Evolutionary conservation across 2,329 filamentous ascomycete genomes (phyloP).

Genomic region (Colletotrichum cordylinicola): DNA sequence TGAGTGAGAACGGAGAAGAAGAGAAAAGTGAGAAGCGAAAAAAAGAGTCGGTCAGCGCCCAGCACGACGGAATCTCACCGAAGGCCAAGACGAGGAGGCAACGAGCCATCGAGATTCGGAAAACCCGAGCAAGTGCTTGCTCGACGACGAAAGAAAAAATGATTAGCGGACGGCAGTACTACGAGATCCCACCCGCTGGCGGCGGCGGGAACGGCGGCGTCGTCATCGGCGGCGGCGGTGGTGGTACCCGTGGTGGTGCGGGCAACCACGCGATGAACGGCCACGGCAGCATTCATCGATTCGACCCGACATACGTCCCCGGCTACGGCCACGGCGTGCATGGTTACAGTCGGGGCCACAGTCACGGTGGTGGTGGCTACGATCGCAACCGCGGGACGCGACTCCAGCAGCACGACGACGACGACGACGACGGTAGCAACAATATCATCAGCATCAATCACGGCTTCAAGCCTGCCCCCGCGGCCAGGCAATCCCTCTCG

Average conservation of each 20-base stretch:
- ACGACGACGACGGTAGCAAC: not conserved
- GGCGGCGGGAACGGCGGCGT: not conserved
- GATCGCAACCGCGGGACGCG: not conserved
- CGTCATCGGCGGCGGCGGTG: not conserved
- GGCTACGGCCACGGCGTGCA: not conserved
- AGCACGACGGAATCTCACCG: not conserved
- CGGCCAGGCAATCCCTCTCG: constrained; percentile 22
- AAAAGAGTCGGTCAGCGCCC: not conserved
- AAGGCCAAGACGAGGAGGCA: not conserved
- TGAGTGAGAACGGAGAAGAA: not conserved
- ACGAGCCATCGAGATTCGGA: not conserved
- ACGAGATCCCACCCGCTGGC: constrained; percentile 1
- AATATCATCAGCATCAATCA: not conserved
- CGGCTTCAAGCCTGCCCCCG: not conserved
- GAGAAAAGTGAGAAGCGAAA: not conserved
- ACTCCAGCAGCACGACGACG: not conserved
- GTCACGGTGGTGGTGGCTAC: not conserved
- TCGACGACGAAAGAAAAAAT: not conserved
- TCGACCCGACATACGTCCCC: constrained; percentile 8
- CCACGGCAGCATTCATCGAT: not conserved
- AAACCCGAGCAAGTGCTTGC: not conserved
- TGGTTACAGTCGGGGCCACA: not conserved
- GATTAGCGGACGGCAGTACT: constrained; percentile 17
- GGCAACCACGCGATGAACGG: not conserved
- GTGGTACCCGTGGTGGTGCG: not conserved